These are phyloP conservation scores for Plasmodium inui DNA, from an alignment of 169 alveolate genomes.

Conservation along the genomic window DNA sequence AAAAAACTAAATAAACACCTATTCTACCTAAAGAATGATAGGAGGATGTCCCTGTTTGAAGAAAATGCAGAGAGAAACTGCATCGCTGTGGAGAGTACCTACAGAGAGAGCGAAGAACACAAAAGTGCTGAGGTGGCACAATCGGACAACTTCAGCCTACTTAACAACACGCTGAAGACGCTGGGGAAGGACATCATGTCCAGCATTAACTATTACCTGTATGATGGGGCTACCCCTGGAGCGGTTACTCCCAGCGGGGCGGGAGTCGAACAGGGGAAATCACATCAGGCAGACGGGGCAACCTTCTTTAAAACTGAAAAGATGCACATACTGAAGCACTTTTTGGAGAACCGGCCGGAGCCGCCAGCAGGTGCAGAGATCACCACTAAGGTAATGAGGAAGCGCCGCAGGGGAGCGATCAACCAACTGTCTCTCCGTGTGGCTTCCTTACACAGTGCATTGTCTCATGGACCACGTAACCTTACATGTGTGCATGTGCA, in stretches of 20 bases:
- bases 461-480: neutral
- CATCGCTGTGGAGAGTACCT: neutral
- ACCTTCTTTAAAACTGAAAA: neutral
- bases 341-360: neutral
- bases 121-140: neutral
- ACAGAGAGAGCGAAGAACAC: neutral
- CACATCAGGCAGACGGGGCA: neutral
- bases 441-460: neutral
- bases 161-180: constrained; percentile 13
- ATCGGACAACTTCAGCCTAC: neutral
- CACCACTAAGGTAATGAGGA: neutral
- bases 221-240: neutral
- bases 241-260: neutral
- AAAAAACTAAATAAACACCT: constrained; percentile 13
- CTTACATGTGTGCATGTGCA: neutral
- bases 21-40: constrained; percentile 1
- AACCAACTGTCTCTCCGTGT: neutral
- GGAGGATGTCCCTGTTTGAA: neutral
- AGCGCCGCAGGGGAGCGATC: neutral
- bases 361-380: neutral
- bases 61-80: neutral
- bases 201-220: constrained; percentile 21
- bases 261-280: neutral
- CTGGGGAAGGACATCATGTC: constrained; percentile 49
- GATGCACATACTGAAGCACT: constrained; percentile 5